Evolutionary conservation across 495 filamentous ascomycete species (phyloP), one percentile per base, ranked within the genome.

Genomic region (Podospora anserina): DNA sequence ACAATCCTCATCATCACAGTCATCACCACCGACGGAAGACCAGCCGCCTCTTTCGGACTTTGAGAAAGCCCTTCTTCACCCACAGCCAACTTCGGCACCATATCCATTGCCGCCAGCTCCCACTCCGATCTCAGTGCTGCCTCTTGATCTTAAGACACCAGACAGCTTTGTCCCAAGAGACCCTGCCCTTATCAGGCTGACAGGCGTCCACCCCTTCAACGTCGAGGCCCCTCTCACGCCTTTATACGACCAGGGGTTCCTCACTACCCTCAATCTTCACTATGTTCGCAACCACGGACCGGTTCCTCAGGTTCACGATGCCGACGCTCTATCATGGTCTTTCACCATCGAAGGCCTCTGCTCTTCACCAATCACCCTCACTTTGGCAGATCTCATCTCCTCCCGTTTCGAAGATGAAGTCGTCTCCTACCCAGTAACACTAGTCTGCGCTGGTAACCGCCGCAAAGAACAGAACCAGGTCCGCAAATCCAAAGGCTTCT

Each of bases 221-320:
- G 91, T 94, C 61, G 94, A 98, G 80, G 86, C 94, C 5, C 94
- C 94, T 9, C 79, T 98, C 13, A 90, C 86, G 19, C 85, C 88
- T 4, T 82, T 98, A 9, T 97, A 86, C 76, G 85, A 97, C 72
- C 89, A 96, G 79, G 91, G 90, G 73, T 98, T 97, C 76, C 82
- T 98, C 53, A 98, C 94, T 4, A 90, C 89, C 26, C 90, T 92
- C n/a, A 92, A 97, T 70, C 82, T 98, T 2, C 96, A 97, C 80
- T 98, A 95, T 77, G 94, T 98, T n/a, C 82, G 94, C 69, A 98
- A 97, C 66, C 94, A 98, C 83, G 94, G 94, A 9, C 83, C 91
- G 0, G 94, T 97, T 5, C 94, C 94, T 3, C 76, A 85, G 28
- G 91, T 97, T 7, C 81, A 82, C 7, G 92, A 96, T 71, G 82